A percentile compares a stretch with the other conserved stretches of the same genome.
phyloP scores from a whole-genome alignment of 345 rosid species.

The Durio zibethinus region DNA sequence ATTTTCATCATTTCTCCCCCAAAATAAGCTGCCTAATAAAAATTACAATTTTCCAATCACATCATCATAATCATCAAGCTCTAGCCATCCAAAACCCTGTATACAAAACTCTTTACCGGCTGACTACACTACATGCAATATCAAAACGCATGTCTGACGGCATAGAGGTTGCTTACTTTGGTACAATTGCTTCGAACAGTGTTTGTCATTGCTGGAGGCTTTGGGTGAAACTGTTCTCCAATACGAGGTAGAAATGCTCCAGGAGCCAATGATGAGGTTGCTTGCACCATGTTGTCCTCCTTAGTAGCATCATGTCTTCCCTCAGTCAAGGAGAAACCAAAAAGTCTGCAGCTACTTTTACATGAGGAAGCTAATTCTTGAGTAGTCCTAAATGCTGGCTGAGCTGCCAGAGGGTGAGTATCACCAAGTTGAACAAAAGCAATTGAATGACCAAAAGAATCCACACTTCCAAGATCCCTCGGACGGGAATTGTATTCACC shows the following conservation, averaged over 20 bases:
- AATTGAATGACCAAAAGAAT: constrained; percentile 19
- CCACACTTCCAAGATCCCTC: constrained; percentile 15
- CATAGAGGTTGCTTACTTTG: constrained; percentile 55
- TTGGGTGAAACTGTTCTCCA: constrained; percentile 48
- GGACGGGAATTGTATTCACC: background rate
- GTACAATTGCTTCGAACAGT: constrained; percentile 51
- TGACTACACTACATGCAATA: constrained; percentile 34
- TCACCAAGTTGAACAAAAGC: constrained; percentile 25
- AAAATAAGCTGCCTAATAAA: background rate
- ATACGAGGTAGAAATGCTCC: constrained; percentile 40
- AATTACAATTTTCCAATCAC: background rate
- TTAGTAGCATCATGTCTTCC: constrained; percentile 36
- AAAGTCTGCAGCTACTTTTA: constrained; percentile 83
- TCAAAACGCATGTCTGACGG: constrained; percentile 39
- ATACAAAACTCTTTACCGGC: background rate
- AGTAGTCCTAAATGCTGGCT: constrained; percentile 22
- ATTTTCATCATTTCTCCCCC: background rate
- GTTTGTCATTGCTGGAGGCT: constrained; percentile 33
- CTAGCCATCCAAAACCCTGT: background rate
- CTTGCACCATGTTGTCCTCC: constrained; percentile 28
- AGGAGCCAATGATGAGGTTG: constrained; percentile 26
- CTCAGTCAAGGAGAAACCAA: constrained; percentile 84
- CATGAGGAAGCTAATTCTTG: constrained; percentile 49
- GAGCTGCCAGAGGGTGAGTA: constrained; percentile 27
- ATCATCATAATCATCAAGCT: background rate